Evolutionary conservation across 768 basidiomycete species (phyloP), one percentile per base, ranked within the genome.

Genomic region (Mycena metata): DNA sequence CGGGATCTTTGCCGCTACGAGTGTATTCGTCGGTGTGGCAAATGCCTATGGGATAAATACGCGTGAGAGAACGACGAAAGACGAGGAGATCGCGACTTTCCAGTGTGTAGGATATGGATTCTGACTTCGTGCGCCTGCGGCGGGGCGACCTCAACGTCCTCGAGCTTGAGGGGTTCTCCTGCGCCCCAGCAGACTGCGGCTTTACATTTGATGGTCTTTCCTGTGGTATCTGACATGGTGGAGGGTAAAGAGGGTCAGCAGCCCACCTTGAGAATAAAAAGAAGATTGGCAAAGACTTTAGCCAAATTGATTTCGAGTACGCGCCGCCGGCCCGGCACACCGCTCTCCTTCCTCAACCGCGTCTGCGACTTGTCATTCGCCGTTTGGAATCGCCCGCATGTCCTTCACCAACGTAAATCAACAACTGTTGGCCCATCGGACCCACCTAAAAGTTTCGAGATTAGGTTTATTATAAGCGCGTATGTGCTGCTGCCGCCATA

Each of bases 1-100:
- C 98, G 47, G 96, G 90, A 79, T 99, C 97, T 80, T 93, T 93
- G 64, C 96, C 96, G 78, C 95, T 96, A 77, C 96, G 91, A 69
- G 96, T 96, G 83, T 96, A 99, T 77, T 96, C 96, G 76, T 99
- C 96, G 76, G 97, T 98, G 80, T 99, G 96, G 82, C 98, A 99
- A 78, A 99, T 93, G 69, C 93, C 93, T 93, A 66, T 33, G 45
- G 56, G 26, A 39, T 50, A 49, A 58, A 52, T 43, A 47, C 30
- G 69, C 46, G 45, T 73, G 70, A 46, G 70, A 46, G 69, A 66
- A 30, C 33, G 59, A 39, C 47, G 24, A 65, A 33, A 61, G 10
- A 39, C 15, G 49, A 36, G 46, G 58, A 64, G 43, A 60, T 42
- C 17, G 36, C 39, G 45, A 77, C 84, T 70, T 75, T 88, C 96